A percentile compares a stretch with the other conserved stretches of the same genome.
These are phyloP conservation scores for Medicago truncatula DNA, from an alignment of 306 rosid species.

Conservation along the genomic window MtrunA17r5.0-ANR NC_053048.1:24406001-24406500, in stretches of 20 bases:
- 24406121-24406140: background rate
- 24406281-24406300: background rate
- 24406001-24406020: background rate
- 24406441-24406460: no score
- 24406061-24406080: background rate
- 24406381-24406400: no score
- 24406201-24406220: background rate
- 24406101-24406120: background rate
- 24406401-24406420: no score
- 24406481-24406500: no score
- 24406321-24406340: no score
- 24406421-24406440: no score
- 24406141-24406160: background rate
- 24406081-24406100: background rate
- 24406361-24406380: no score
- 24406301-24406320: no score
- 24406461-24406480: no score
- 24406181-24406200: background rate
- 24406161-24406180: background rate
- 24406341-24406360: no score
- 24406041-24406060: background rate
- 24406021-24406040: background rate
- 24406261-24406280: no score
- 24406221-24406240: background rate
- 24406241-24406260: background rate